Evolutionary conservation across 306 rosid species (phyloP).

Genomic region (Pterocarpus santalinus): DNA sequence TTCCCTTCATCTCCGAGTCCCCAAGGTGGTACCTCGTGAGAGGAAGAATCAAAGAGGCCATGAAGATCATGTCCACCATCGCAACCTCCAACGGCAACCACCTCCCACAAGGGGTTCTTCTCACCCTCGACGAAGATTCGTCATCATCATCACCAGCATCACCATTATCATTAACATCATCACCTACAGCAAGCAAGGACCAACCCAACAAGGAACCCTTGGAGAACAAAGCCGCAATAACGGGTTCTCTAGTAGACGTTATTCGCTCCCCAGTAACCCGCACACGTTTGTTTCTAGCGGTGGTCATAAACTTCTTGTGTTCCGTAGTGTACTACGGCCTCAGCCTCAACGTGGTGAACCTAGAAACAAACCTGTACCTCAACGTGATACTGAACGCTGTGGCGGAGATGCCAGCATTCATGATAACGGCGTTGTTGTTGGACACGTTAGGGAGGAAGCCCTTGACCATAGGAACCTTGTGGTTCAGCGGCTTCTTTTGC

Average conservation of each 20-base stretch:
- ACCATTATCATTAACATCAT: neutral
- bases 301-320: slow-evolving; percentile 68
- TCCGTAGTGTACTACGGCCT: slow-evolving; percentile 81
- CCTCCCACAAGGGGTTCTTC: slow-evolving; percentile 58
- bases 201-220: neutral
- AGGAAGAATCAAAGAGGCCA: slow-evolving; percentile 64
- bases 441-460: slow-evolving; percentile 70
- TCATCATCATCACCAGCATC: neutral
- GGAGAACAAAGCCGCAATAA: slow-evolving; percentile 40
- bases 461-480: slow-evolving; percentile 64
- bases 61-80: slow-evolving; percentile 61
- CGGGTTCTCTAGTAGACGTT: slow-evolving; percentile 64
- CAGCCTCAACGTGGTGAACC: slow-evolving; percentile 77
- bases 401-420: slow-evolving; percentile 80
- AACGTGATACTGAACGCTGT: slow-evolving; percentile 71
- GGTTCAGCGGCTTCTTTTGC: slow-evolving; percentile 86
- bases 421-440: slow-evolving; percentile 65
- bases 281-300: slow-evolving; percentile 60
- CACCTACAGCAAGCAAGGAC: no score
- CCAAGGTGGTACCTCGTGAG: slow-evolving; percentile 85
- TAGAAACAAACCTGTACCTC: slow-evolving; percentile 69
- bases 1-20: slow-evolving; percentile 81
- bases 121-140: slow-evolving; percentile 65
- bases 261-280: slow-evolving; percentile 64
- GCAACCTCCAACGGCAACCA: slow-evolving; percentile 61